These are phyloP conservation scores for Entamoeba histolytica DNA, from an alignment of 208 protist genomes.

Conservation along the genomic window DNA sequence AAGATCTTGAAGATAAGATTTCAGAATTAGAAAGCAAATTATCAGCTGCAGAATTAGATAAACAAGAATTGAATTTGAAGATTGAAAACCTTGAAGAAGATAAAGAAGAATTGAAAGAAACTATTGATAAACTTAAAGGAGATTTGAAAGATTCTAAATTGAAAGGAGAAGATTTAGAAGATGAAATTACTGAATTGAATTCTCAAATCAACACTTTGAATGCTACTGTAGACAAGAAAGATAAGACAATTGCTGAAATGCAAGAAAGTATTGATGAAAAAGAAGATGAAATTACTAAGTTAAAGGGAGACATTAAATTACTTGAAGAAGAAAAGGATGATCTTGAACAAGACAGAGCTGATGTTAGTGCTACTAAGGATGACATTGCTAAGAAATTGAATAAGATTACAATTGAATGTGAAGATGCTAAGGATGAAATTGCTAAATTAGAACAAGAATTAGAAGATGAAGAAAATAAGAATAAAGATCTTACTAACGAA, in stretches of 20 bases:
- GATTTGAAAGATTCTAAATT: neutral
- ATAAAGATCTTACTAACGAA: neutral
- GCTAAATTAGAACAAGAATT: neutral
- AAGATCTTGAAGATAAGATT: constrained; percentile 32
- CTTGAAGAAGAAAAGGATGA: neutral
- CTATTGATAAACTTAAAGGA: neutral
- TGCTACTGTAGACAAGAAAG: constrained; percentile 1
- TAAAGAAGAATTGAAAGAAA: constrained; percentile 14
- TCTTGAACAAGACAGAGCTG: neutral
- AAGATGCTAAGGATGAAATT: neutral
- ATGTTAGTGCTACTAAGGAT: neutral
- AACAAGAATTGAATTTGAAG: constrained; percentile 31
- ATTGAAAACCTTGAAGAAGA: constrained; percentile 11
- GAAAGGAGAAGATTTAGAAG: neutral
- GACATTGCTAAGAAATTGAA: neutral
- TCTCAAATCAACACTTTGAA: neutral
- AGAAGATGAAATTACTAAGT: neutral
- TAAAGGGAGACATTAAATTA: neutral
- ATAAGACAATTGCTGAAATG: neutral
- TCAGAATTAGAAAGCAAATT: constrained; percentile 6
- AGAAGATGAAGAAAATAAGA: neutral
- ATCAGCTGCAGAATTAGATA: constrained; percentile 20
- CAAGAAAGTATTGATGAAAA: neutral
- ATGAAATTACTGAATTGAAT: neutral
- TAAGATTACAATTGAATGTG: neutral